These are phyloP conservation scores for Ampelocalamus luodianensis DNA, from an alignment of 176 grass and related monocot species.

Conservation along the genomic window DNA sequence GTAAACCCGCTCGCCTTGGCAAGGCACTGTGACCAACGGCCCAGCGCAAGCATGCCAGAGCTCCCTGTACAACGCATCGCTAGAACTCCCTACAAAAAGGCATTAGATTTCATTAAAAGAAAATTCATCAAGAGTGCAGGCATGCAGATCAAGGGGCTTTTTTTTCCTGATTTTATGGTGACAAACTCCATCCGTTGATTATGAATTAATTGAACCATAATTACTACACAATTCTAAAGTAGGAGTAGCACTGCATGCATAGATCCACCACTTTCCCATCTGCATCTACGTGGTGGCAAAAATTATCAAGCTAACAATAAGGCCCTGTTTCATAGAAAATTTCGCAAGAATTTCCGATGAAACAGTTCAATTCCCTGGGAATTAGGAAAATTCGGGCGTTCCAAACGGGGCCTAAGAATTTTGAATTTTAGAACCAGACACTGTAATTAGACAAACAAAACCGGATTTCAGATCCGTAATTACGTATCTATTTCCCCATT, in stretches of 20 bases:
- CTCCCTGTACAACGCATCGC: slow-evolving; percentile 69
- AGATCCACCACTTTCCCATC: neutral
- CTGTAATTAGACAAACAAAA: neutral
- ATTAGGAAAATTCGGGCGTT: neutral
- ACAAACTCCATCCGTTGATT: neutral
- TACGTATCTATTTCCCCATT: neutral
- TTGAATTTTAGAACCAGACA: neutral
- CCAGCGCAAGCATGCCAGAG: slow-evolving; percentile 94
- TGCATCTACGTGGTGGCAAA: neutral
- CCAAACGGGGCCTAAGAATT: neutral
- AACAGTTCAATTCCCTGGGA: neutral
- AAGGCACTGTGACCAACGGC: slow-evolving; percentile 70
- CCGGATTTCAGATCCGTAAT: neutral
- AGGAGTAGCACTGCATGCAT: neutral
- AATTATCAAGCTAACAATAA: neutral
- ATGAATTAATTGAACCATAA: neutral
- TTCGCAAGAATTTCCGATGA: neutral
- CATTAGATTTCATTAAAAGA: slow-evolving; percentile 20
- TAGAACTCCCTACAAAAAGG: slow-evolving; percentile 36
- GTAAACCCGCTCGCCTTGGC: slow-evolving; percentile 75
- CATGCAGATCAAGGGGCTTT: neutral
- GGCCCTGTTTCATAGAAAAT: neutral
- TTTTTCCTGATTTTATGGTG: neutral
- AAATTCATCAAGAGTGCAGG: neutral
- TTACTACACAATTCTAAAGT: neutral